A percentile compares a stretch with the other conserved stretches of the same genome.
Evolutionary conservation across 1,284 basidiomycete species (phyloP).

Genomic region (Cutaneotrichosporon dermatis): DNA sequence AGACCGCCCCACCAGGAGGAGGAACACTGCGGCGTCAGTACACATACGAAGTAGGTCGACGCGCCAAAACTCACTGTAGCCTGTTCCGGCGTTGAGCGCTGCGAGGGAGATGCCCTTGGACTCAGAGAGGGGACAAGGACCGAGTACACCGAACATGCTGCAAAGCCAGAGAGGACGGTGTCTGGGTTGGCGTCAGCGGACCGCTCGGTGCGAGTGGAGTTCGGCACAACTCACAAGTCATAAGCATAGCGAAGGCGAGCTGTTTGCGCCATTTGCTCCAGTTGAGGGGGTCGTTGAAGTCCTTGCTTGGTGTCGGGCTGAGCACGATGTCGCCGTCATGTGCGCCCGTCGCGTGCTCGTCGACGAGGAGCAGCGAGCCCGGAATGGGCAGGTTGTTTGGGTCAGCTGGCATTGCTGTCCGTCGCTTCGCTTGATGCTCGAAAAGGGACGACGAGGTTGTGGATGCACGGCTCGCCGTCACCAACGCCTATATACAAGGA

Average conservation of each 20-base stretch:
- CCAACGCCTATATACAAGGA: too few species aligned
- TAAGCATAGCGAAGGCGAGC: conserved; percentile 18
- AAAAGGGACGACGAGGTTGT: too few species aligned
- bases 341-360: conserved; percentile 1
- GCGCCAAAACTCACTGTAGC: conserved; percentile 15
- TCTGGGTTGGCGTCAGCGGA: conserved; percentile 3
- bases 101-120: conserved; percentile 20
- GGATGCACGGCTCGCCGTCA: too few species aligned
- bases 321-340: conserved; percentile 20
- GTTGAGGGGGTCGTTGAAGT: conserved; percentile 25
- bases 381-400: conserved; percentile 18
- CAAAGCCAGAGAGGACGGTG: conserved; percentile 14
- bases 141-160: conserved; percentile 19
- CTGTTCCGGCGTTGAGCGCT: conserved; percentile 24
- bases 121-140: conserved; percentile 21
- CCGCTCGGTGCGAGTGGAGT: too few species aligned
- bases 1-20: conserved; percentile 28
- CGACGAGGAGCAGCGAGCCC: conserved; percentile 22
- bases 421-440: too few species aligned
- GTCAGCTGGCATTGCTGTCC: background rate
- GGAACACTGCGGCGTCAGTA: conserved; percentile 15
- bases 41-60: too few species aligned
- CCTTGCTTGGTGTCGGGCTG: conserved; percentile 19
- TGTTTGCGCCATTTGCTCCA: conserved; percentile 24
- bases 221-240: conserved; percentile 12